Evolutionary conservation across 2,329 filamentous ascomycete species (phyloP).

Genomic region (Xylaria arbuscula): DNA sequence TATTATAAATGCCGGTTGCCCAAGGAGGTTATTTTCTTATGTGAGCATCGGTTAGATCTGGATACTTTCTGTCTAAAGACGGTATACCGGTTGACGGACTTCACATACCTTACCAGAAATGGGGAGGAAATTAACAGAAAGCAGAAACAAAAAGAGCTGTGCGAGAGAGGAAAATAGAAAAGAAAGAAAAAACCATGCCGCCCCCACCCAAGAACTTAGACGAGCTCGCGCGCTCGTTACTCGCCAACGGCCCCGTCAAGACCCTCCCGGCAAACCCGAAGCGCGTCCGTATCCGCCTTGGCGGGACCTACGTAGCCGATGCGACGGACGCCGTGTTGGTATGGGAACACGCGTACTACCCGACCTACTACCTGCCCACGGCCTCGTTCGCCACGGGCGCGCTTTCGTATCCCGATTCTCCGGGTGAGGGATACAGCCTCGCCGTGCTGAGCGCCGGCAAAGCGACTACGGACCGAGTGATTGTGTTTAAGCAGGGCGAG

Average conservation of each 20-base stretch:
- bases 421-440: slow-evolving; percentile 35
- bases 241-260: slow-evolving; percentile 47
- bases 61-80: too few relatives aligned
- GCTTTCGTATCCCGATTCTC: slow-evolving; percentile 10
- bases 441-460: slow-evolving; percentile 37
- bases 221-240: slow-evolving; percentile 44
- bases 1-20: too few relatives aligned
- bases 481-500: slow-evolving; percentile 36
- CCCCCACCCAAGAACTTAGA: slow-evolving; percentile 39
- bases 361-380: slow-evolving; percentile 50
- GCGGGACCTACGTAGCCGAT: slow-evolving; percentile 49
- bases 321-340: slow-evolving; percentile 51
- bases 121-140: neutral
- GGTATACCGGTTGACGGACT: too few relatives aligned
- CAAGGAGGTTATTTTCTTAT: too few relatives aligned
- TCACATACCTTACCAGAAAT: too few relatives aligned
- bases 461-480: slow-evolving; percentile 41
- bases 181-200: slow-evolving; percentile 20
- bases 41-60: too few relatives aligned
- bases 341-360: slow-evolving; percentile 53
- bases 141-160: neutral
- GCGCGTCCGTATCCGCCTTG: slow-evolving; percentile 50
- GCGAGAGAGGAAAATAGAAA: neutral
- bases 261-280: slow-evolving; percentile 47
- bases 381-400: slow-evolving; percentile 36